A percentile compares a stretch with the other conserved stretches of the same genome.
These are phyloP conservation scores for Acorus gramineus DNA, from an alignment of 106 monocot genomes.

Conservation along the genomic window DNA sequence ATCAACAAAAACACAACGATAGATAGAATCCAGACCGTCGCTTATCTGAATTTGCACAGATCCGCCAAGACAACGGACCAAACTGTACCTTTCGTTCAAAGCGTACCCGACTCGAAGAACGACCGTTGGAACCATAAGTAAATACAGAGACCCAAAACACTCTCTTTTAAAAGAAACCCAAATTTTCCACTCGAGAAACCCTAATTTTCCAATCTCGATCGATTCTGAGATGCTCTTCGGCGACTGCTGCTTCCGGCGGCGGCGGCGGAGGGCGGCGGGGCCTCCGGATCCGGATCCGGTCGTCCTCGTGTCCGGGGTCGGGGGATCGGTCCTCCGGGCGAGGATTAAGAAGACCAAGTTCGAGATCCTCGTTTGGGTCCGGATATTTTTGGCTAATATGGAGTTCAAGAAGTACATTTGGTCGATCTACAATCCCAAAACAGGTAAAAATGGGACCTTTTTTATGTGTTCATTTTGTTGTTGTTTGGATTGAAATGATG, in stretches of 20 bases:
- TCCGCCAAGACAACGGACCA: too few relatives aligned
- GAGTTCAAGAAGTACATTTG: slow-evolving; percentile 77
- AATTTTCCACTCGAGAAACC: too few relatives aligned
- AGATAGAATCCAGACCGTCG: too few relatives aligned
- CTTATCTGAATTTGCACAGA: too few relatives aligned
- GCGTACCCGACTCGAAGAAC: too few relatives aligned
- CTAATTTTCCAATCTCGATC: too few relatives aligned
- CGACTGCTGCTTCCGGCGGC: slow-evolving; percentile 15
- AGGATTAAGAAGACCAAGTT: slow-evolving; percentile 36
- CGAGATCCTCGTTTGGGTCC: slow-evolving; percentile 63
- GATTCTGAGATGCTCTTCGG: slow-evolving; percentile 7
- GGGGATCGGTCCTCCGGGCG: slow-evolving; percentile 71
- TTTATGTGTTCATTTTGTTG: background rate
- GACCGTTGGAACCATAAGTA: too few relatives aligned
- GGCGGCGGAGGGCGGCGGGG: slow-evolving; percentile 6
- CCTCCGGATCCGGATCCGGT: slow-evolving; percentile 45
- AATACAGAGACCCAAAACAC: too few relatives aligned
- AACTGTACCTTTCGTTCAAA: too few relatives aligned
- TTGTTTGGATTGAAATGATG: background rate
- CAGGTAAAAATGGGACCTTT: slow-evolving; percentile 25
- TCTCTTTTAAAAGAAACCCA: too few relatives aligned
- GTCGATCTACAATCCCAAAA: slow-evolving; percentile 56
- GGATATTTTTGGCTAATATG: slow-evolving; percentile 56
- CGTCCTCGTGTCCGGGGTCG: slow-evolving; percentile 77
- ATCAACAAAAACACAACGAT: too few relatives aligned